These are phyloP conservation scores for Ustilago tritici DNA, from an alignment of 1,284 basidiomycete species.

Conservation along the genomic window DNA sequence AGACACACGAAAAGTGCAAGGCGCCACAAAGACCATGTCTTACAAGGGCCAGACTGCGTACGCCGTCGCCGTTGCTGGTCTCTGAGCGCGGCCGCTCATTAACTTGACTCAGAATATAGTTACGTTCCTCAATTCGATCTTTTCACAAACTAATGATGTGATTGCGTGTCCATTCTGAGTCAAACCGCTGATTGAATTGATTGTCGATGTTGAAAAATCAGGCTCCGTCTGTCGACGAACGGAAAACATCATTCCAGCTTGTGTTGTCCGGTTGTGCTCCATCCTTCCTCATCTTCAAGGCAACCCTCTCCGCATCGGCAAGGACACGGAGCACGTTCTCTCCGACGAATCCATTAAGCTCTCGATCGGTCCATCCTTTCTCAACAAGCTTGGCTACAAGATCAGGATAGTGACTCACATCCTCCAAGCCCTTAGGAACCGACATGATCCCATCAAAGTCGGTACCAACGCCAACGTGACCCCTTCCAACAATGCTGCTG, in stretches of 20 bases:
- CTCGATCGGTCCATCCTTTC: conserved; percentile 40
- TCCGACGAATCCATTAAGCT: conserved; percentile 37
- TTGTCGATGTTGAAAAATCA: too few relatives aligned
- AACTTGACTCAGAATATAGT: not conserved
- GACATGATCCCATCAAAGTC: conserved; percentile 53
- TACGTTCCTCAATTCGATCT: conserved; percentile 3
- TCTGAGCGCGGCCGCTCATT: conserved; percentile 5
- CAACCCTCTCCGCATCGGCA: conserved; percentile 31
- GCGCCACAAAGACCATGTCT: conserved; percentile 26
- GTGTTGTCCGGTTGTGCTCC: conserved; percentile 41
- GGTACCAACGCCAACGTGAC: conserved; percentile 45
- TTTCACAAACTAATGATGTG: not conserved
- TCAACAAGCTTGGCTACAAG: conserved; percentile 34
- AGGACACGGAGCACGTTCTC: conserved; percentile 48
- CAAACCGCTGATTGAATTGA: too few relatives aligned
- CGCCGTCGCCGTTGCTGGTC: conserved; percentile 36
- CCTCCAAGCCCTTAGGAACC: conserved; percentile 33
- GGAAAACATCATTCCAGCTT: conserved; percentile 39
- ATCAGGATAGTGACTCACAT: conserved; percentile 44
- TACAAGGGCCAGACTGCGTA: conserved; percentile 46
- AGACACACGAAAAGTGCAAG: conserved; percentile 60
- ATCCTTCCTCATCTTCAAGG: conserved; percentile 24
- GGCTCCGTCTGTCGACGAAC: not conserved
- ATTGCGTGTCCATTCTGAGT: too few relatives aligned
- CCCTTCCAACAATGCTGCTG: conserved; percentile 28